Percentiles rank a stretch among this genome's conserved stretches.
These are phyloP conservation scores for Pyricularia grisea DNA, from an alignment of 2,329 filamentous ascomycete species.

Conservation along the genomic window DNA sequence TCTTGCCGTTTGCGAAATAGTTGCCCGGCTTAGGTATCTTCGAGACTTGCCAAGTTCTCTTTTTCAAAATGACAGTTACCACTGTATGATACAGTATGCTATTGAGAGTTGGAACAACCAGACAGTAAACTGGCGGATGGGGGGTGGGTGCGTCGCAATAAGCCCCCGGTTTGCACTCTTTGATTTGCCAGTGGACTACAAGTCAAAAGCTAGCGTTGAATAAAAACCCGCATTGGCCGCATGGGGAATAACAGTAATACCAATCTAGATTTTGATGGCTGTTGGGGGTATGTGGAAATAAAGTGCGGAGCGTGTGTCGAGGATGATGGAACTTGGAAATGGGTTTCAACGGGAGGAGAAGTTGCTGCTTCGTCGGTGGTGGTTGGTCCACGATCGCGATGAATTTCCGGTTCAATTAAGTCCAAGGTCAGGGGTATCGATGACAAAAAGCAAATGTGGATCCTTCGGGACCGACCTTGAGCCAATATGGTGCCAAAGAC, in stretches of 20 bases:
- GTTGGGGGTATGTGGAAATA: neutral
- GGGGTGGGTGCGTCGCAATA: neutral
- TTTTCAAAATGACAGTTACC: neutral
- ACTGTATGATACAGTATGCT: neutral
- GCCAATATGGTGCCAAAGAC: no score
- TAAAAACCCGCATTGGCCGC: neutral
- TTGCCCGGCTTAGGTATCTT: neutral
- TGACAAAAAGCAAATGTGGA: neutral
- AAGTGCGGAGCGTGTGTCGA: neutral
- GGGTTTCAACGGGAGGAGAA: constrained; percentile 6
- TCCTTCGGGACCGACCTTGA: neutral
- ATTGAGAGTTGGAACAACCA: neutral
- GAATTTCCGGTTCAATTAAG: neutral
- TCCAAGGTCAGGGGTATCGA: constrained; percentile 1
- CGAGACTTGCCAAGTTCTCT: neutral
- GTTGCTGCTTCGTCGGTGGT: neutral
- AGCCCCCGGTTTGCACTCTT: neutral
- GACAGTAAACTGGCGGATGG: neutral
- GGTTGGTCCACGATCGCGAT: constrained; percentile 4
- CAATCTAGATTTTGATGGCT: neutral
- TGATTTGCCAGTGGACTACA: neutral
- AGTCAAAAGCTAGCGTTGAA: neutral
- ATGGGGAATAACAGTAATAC: neutral
- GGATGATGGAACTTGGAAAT: neutral
- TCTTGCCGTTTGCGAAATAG: neutral